Conservation (phyloP, 129 eudicot species). For the Ambrosia artemisiifolia region DNA sequence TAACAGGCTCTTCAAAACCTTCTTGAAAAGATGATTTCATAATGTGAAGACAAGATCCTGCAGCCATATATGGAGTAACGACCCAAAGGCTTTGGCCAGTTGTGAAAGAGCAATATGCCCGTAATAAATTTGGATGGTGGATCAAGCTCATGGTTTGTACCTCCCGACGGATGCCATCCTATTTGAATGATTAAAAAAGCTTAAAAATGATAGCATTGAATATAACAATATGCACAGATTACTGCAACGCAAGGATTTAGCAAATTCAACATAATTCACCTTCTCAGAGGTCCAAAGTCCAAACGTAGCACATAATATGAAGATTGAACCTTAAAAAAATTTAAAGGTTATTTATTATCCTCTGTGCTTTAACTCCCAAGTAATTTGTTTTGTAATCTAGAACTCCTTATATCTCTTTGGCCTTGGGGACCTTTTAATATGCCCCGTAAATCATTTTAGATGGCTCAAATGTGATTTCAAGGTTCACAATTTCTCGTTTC, state of each 20-base stretch:
- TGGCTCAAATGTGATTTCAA: neutral
- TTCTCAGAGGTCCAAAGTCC: conserved; percentile 8
- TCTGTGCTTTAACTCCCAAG: neutral
- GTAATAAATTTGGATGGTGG: conserved; percentile 75
- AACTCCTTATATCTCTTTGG: neutral
- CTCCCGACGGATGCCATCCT: conserved; percentile 98
- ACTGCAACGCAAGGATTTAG: conserved; percentile 14
- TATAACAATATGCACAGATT: conserved; percentile 4
- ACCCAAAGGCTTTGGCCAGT: conserved; percentile 90
- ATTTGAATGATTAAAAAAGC: conserved; percentile 1
- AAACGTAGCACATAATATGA: neutral
- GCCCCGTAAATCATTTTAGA: neutral
- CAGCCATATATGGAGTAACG: conserved; percentile 96
- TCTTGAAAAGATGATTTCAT: conserved; percentile 88
- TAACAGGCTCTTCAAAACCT: conserved; percentile 92
- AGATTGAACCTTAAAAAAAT: neutral
- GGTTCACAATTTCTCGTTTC: neutral
- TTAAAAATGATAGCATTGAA: neutral
- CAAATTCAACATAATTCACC: conserved; percentile 14
- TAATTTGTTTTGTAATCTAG: neutral
- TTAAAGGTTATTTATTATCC: neutral
- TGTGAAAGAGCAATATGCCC: conserved; percentile 92
- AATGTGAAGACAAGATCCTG: conserved; percentile 97
- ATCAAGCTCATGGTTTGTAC: conserved; percentile 93
- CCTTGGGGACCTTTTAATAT: neutral